phyloP scores from a whole-genome alignment of 495 filamentous ascomycete genomes.

The Chaetomium tenue region DNA sequence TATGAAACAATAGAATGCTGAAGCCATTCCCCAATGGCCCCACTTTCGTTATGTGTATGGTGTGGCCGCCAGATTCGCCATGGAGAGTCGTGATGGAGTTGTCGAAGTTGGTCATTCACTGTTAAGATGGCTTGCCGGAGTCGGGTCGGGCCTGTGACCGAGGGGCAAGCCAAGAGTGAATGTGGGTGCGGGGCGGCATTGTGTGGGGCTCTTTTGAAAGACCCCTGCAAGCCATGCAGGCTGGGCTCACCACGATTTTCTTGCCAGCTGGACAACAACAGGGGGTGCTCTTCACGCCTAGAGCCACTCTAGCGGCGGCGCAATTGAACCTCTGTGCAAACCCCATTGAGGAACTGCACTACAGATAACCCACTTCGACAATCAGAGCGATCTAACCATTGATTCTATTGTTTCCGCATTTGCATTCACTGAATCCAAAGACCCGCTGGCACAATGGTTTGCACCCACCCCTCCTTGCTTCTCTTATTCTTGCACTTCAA shows the following conservation, averaged over 20 bases:
- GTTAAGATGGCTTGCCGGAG: not conserved
- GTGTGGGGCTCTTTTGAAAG: not conserved
- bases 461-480: not conserved
- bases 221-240: not conserved
- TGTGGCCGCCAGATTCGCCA: conserved; percentile 13
- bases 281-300: conserved; percentile 18
- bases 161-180: conserved; percentile 15
- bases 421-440: not conserved
- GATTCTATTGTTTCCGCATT: not conserved
- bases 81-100: conserved; percentile 12
- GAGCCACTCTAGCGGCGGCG: not conserved
- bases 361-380: not conserved
- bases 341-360: not conserved
- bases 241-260: conserved; percentile 32
- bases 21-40: conserved; percentile 14
- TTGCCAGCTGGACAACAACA: conserved; percentile 38
- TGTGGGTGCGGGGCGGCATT: not conserved
- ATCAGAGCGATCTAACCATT: not conserved
- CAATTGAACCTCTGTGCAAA: not conserved
- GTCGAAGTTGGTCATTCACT: conserved; percentile 1
- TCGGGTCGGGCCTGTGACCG: conserved; percentile 16
- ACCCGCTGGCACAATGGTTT: conserved; percentile 24
- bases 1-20: conserved; percentile 10
- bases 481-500: not conserved
- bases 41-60: conserved; percentile 3